These are phyloP conservation scores for Tolypocladium inflatum DNA, from an alignment of 2,329 filamentous ascomycete genomes.

Conservation along the genomic window DNA sequence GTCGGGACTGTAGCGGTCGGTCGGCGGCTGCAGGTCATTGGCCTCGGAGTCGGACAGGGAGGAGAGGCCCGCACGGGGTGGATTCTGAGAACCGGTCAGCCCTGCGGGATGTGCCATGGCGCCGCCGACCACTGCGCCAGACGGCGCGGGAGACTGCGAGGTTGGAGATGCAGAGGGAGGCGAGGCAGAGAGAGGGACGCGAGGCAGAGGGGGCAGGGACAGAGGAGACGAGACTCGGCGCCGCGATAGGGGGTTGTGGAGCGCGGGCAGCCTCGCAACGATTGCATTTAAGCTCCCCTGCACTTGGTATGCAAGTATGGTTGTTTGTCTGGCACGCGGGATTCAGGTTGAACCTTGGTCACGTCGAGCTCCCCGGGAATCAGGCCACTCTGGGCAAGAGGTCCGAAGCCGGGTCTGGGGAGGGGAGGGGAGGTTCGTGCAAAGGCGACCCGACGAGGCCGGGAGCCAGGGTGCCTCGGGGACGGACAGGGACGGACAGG, in stretches of 20 bases:
- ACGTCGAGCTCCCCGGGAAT: background rate
- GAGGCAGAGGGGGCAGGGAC: background rate
- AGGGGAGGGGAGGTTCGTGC: background rate
- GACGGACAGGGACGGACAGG: background rate
- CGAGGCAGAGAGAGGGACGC: background rate
- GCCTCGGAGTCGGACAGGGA: constrained; percentile 34
- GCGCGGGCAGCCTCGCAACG: background rate
- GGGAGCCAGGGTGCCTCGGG: background rate
- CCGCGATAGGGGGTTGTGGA: background rate
- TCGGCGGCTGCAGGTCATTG: constrained; percentile 24
- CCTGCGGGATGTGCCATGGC: constrained; percentile 17
- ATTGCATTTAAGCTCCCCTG: background rate
- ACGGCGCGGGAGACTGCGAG: background rate
- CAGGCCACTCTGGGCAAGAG: background rate
- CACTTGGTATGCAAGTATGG: too few relatives aligned
- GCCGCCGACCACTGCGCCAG: background rate
- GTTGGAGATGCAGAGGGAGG: background rate
- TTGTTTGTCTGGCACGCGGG: background rate
- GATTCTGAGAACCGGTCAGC: constrained; percentile 22
- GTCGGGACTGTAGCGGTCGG: constrained; percentile 29
- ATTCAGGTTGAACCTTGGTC: background rate
- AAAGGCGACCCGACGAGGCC: background rate
- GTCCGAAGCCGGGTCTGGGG: background rate
- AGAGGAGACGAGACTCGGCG: background rate
- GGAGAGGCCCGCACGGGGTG: constrained; percentile 19